These are phyloP conservation scores for Emiliania huxleyi DNA, from an alignment of 78 protist genomes.

Conservation along the genomic window DNA sequence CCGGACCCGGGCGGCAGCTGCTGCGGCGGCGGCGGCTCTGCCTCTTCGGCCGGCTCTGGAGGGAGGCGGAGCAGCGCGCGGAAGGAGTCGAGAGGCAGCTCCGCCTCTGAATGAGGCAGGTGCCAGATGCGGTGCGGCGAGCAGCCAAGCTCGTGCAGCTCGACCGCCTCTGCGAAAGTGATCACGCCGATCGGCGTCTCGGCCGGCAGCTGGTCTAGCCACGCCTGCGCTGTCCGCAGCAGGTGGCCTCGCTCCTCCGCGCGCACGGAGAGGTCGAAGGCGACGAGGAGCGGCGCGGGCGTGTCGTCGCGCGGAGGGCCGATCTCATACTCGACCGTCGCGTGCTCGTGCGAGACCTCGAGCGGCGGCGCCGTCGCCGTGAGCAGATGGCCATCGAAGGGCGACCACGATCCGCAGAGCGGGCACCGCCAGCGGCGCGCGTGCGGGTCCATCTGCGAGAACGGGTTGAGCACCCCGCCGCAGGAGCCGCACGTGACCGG, in stretches of 20 bases:
- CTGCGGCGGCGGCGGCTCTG: too few relatives aligned
- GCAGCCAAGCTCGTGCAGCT: not conserved
- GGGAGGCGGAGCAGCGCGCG: not conserved
- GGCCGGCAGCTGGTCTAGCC: not conserved
- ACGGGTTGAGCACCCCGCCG: not conserved
- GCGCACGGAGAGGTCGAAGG: not conserved
- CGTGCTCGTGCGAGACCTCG: not conserved
- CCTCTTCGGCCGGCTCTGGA: too few relatives aligned
- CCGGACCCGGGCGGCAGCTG: too few relatives aligned
- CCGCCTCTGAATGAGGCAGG: not conserved
- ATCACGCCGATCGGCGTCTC: not conserved
- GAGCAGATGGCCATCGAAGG: not conserved
- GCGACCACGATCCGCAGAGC: not conserved
- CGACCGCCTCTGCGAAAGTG: not conserved
- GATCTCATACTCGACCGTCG: not conserved
- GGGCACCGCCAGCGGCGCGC: not conserved
- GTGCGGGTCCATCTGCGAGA: not conserved
- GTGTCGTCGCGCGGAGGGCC: not conserved
- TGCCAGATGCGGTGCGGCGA: not conserved
- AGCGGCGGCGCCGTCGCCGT: not conserved
- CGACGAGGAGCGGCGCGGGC: not conserved
- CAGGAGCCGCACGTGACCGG: not conserved
- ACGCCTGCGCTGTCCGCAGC: not conserved
- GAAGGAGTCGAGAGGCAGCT: not conserved
- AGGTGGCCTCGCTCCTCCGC: not conserved